Conservation (phyloP, 2,329 filamentous ascomycete genomes). For the Talaromyces atroroseus region DNA sequence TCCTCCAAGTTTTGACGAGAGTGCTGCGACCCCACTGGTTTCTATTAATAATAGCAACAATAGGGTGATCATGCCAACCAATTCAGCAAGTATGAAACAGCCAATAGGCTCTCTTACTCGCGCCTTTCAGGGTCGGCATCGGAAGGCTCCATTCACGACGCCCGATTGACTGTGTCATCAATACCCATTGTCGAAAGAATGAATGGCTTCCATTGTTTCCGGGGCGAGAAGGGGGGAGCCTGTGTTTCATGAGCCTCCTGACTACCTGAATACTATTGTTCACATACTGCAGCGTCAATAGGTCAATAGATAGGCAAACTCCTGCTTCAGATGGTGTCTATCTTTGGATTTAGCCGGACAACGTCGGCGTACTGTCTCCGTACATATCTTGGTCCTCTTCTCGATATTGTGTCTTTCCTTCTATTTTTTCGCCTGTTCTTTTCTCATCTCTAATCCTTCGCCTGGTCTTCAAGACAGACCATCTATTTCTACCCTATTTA, state of each 20-base stretch:
- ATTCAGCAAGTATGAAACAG: background rate
- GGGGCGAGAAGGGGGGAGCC: background rate
- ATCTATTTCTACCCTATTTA: background rate
- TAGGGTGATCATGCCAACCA: background rate
- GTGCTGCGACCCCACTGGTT: background rate
- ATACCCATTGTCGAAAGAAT: slow-evolving; percentile 1
- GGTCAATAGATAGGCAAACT: background rate
- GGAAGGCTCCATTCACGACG: background rate
- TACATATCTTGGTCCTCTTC: background rate
- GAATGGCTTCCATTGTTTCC: slow-evolving; percentile 15
- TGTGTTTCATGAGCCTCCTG: slow-evolving; percentile 13
- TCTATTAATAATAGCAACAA: slow-evolving; percentile 5
- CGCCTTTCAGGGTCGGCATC: background rate
- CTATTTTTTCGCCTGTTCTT: background rate
- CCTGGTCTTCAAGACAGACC: background rate
- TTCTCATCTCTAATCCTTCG: background rate
- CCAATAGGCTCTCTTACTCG: background rate
- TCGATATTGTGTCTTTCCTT: background rate
- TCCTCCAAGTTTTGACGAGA: background rate
- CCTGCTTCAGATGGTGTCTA: background rate
- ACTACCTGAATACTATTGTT: slow-evolving; percentile 2
- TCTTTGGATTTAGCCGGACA: background rate
- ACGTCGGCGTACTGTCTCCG: background rate
- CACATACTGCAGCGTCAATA: slow-evolving; percentile 4
- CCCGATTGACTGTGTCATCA: slow-evolving; percentile 6